Percentiles rank a stretch among this genome's conserved stretches.
phyloP scores from a whole-genome alignment of 768 basidiomycete genomes.

The Trametes meyenii region DNA sequence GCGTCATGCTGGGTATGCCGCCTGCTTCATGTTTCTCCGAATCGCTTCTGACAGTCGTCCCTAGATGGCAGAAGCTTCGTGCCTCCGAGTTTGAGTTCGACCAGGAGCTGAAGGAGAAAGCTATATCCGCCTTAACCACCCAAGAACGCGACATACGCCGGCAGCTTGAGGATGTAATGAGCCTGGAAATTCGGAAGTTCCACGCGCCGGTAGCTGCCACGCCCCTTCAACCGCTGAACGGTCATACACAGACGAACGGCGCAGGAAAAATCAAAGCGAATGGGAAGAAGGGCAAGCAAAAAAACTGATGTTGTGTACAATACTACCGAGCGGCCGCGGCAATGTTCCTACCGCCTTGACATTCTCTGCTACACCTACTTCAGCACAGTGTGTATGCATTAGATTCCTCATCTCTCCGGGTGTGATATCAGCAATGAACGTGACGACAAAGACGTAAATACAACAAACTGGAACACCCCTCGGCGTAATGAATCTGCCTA shows the following conservation, averaged over 20 bases:
- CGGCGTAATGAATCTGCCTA: constrained; percentile 45
- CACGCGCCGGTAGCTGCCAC: constrained; percentile 6
- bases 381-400: constrained; percentile 8
- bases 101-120: constrained; percentile 72
- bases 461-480: constrained; percentile 23
- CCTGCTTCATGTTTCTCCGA: constrained; percentile 8
- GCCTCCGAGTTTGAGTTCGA: constrained; percentile 72
- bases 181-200: constrained; percentile 26
- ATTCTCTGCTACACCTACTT: not conserved
- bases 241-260: constrained; percentile 34
- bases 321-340: too few relatives aligned
- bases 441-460: constrained; percentile 24
- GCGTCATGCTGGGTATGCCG: constrained; percentile 71
- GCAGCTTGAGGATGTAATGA: constrained; percentile 70
- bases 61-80: constrained; percentile 81
- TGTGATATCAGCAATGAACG: constrained; percentile 8
- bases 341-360: not conserved
- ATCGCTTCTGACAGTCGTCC: not conserved
- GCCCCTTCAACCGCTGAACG: constrained; percentile 28
- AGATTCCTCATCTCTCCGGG: constrained; percentile 9
- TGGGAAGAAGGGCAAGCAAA: constrained; percentile 53
- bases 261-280: constrained; percentile 46
- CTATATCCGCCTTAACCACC: constrained; percentile 65
- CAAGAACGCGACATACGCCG: constrained; percentile 79
- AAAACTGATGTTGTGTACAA: constrained; percentile 30